Base-by-base conservation (phyloP, 192 early-diverging fungal species). In the Lobosporangium transversale region DNA sequence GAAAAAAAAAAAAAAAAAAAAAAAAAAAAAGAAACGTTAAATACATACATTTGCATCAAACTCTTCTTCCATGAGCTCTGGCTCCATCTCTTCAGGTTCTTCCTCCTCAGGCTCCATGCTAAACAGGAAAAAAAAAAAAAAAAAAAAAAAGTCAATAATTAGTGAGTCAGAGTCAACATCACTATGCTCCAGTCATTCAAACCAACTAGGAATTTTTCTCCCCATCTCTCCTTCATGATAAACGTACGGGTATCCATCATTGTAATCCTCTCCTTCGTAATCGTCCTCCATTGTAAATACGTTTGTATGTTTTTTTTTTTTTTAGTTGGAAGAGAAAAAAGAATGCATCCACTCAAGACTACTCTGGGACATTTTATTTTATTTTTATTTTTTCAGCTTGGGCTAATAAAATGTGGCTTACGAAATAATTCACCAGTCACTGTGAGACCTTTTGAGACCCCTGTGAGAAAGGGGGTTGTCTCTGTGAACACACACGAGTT, bases 41-140 rank as follows among this genome's bases (percentile, higher is more conserved):
- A 26, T 48, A 71, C 69, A 47, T 71, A 71, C 69, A 62, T 52
- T 42, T 18, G 50, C 69, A 20, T 65, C 71, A 21, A 35, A 23
- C 45, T 65, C 62, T 15, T 67, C 64, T 11, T 67, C 64, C 47
- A 53, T 18, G 36, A 74, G 49, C 7, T 76, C 73, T 45, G 58
- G 45, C 4, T 76, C 73, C 65, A 62, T 44, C 47, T 76, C 73
- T 9, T 62, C 58, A 15, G 10, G 9, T 7, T 61, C 44, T n/a
- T 76, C 73, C 15, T 62, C 73, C 40, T 76, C 73, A 23, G 73
- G 73, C 52, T 67, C 73, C 47, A 37, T 31, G 53, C 73, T 76
- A 66, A 18, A 30, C 20, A 15, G 1, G 21, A 35, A 43, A 44
- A 42, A 31, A 1, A 58, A 51, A 20, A 9, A 26, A 0, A 44